Conservation (phyloP, 768 basidiomycete species). For the Pilatotrama ljubarskyi region DNA sequence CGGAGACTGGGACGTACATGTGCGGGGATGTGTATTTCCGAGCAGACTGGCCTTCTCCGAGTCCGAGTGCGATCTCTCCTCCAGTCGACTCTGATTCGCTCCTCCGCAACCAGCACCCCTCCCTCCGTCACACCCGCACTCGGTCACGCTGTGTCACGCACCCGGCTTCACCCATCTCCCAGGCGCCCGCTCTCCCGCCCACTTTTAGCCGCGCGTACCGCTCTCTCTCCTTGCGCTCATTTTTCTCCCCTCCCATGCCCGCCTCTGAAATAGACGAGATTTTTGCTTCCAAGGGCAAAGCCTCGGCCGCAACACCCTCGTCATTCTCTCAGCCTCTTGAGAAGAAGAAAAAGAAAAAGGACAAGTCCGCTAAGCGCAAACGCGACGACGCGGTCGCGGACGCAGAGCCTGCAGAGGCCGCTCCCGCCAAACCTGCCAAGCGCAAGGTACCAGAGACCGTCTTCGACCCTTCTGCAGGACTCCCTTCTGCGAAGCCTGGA, state of each 20-base stretch:
- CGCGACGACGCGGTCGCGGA: constrained; percentile 10
- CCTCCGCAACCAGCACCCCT: not conserved
- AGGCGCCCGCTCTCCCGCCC: not conserved
- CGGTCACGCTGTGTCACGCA: not conserved
- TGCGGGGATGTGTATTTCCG: not conserved
- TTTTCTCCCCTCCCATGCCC: constrained; percentile 35
- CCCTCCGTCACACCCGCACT: not conserved
- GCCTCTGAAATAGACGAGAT: constrained; percentile 87
- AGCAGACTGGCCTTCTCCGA: not conserved
- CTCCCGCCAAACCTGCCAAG: constrained; percentile 28
- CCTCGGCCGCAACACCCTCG: constrained; percentile 24
- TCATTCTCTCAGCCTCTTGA: constrained; percentile 28
- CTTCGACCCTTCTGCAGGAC: constrained; percentile 56
- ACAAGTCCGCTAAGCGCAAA: constrained; percentile 35
- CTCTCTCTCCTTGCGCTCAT: constrained; percentile 11
- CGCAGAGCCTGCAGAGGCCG: constrained; percentile 10
- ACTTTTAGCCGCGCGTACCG: constrained; percentile 8
- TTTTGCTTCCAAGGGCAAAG: constrained; percentile 51
- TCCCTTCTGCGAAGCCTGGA: constrained; percentile 36
- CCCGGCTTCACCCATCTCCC: not conserved
- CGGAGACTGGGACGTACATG: constrained; percentile 7
- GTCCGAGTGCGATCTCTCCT: not conserved
- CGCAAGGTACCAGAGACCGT: constrained; percentile 56
- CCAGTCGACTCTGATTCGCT: not conserved
- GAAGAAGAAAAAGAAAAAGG: constrained; percentile 49